Conservation (phyloP, 75 land plant genomes). For the Pinus taeda region DNA sequence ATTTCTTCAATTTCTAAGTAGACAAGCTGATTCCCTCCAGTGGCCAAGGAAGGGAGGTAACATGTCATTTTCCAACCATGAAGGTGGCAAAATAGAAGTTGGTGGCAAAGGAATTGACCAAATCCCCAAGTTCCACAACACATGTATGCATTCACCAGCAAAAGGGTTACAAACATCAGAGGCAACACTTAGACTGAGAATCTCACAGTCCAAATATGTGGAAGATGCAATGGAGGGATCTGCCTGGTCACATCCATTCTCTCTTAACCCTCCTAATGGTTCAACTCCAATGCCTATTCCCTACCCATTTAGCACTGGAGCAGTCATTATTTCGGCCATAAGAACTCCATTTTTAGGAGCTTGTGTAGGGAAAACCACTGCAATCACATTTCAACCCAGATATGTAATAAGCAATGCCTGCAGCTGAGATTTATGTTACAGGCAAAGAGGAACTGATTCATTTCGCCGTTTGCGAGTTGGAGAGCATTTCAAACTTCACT, state of each 20-base stretch:
- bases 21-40: too few relatives aligned
- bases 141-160: conserved; percentile 62
- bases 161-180: conserved; percentile 35
- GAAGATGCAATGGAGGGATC: conserved; percentile 9
- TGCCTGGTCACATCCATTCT: conserved; percentile 81
- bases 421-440: conserved; percentile 63
- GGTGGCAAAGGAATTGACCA: not conserved
- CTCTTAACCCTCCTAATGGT: conserved; percentile 74
- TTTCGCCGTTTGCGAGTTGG: conserved; percentile 52
- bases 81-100: not conserved
- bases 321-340: conserved; percentile 65
- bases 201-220: conserved; percentile 7
- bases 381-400: conserved; percentile 85
- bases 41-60: not conserved
- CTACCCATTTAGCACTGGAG: conserved; percentile 41
- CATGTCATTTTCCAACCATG: not conserved
- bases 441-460: conserved; percentile 82
- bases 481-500: conserved; percentile 70
- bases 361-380: conserved; percentile 61
- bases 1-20: too few relatives aligned
- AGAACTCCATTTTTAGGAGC: conserved; percentile 57
- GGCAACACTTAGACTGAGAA: conserved; percentile 44
- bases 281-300: conserved; percentile 68
- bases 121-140: conserved; percentile 15
- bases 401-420: conserved; percentile 88